Evolutionary conservation across 164 flowering plant species (phyloP).

Genomic region (Tetrastigma voinierianum): DNA sequence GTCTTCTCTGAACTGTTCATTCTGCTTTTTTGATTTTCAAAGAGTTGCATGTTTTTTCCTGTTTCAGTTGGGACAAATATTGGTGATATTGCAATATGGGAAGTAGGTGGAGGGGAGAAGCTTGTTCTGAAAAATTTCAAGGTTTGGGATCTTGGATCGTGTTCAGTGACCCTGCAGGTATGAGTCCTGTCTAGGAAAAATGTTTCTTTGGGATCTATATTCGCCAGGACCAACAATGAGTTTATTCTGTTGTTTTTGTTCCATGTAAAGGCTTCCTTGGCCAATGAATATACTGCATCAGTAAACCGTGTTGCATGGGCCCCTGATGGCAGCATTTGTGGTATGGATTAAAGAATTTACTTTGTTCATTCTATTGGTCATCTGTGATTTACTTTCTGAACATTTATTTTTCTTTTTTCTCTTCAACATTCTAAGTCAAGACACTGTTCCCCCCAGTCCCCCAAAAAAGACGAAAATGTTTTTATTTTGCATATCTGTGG

Average conservation of each 20-base stretch:
- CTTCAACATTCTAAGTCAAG: too few species aligned
- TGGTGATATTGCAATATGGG: constrained; percentile 33
- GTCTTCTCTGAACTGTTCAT: too few species aligned
- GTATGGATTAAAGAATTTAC: constrained; percentile 13
- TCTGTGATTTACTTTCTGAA: neutral
- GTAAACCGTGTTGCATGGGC: constrained; percentile 35
- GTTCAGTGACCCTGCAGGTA: constrained; percentile 29
- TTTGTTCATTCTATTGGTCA: neutral
- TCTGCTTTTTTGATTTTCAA: neutral
- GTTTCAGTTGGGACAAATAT: constrained; percentile 32
- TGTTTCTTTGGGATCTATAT: neutral
- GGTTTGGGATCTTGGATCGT: constrained; percentile 26
- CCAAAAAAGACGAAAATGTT: too few species aligned
- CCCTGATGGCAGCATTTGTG: constrained; percentile 28
- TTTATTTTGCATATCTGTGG: too few species aligned
- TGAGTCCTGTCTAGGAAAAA: neutral
- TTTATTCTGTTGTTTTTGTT: neutral
- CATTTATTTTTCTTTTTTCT: too few species aligned
- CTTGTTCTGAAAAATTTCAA: constrained; percentile 25
- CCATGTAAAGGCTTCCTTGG: constrained; percentile 14
- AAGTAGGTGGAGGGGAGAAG: constrained; percentile 18
- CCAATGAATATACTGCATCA: constrained; percentile 21
- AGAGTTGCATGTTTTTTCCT: neutral
- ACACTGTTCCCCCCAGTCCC: too few species aligned
- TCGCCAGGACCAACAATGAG: neutral